Evolutionary conservation across 2,329 filamentous ascomycete species (phyloP).

Genomic region (Nectriaceae sp.): DNA sequence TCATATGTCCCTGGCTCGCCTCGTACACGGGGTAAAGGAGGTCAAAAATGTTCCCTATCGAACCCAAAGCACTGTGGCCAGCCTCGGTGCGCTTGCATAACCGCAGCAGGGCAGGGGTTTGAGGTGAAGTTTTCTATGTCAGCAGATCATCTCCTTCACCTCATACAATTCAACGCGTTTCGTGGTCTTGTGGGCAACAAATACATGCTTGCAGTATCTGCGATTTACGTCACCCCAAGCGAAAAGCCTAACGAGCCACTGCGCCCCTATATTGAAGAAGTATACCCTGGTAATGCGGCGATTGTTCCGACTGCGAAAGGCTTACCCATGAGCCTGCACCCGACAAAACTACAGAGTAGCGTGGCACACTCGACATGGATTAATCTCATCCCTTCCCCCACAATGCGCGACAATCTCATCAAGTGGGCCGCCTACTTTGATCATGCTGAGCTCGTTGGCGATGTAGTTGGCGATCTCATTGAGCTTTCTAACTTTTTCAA

Average conservation of each 20-base stretch:
- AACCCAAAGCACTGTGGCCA: no score
- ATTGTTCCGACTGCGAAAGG: background rate
- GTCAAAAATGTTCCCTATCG: no score
- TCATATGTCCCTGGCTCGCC: no score
- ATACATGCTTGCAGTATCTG: background rate
- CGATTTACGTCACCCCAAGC: background rate
- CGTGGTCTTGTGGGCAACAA: slow-evolving; percentile 4
- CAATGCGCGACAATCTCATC: slow-evolving; percentile 3
- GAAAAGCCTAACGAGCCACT: background rate
- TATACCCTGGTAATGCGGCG: background rate
- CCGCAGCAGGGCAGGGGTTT: no score
- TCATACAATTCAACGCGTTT: slow-evolving; percentile 1
- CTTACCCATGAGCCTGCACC: background rate
- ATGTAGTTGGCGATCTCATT: slow-evolving; percentile 1
- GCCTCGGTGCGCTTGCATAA: no score
- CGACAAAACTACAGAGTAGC: background rate
- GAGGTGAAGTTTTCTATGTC: background rate
- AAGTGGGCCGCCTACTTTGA: background rate
- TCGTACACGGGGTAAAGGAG: no score
- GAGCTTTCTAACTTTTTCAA: background rate
- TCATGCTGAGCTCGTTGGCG: background rate
- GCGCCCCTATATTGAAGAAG: background rate
- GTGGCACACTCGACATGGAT: slow-evolving; percentile 1
- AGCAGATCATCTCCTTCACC: background rate
- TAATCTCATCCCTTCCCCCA: slow-evolving; percentile 1